Conservation (phyloP, 352 stramenopile genomes). For the Phytophthora megakarya region DNA sequence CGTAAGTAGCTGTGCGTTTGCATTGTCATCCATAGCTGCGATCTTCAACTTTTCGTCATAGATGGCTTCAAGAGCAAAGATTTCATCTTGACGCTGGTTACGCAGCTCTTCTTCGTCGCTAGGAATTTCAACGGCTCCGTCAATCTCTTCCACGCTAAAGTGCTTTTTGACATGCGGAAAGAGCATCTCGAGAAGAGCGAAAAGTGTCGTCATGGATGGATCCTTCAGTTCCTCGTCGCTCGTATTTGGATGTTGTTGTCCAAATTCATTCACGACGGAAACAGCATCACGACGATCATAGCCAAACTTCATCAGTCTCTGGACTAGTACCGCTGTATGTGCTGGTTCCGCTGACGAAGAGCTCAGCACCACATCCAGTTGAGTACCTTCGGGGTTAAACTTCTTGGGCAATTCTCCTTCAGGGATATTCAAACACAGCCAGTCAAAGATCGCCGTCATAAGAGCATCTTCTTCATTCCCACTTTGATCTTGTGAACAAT, state of each 20-base stretch:
- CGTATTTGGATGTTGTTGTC: slow-evolving; percentile 24
- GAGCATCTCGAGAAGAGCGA: slow-evolving; percentile 46
- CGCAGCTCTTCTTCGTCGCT: slow-evolving; percentile 50
- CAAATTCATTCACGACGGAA: slow-evolving; percentile 48
- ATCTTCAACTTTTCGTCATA: slow-evolving; percentile 75
- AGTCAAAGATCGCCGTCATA: slow-evolving; percentile 63
- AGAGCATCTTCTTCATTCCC: slow-evolving; percentile 31
- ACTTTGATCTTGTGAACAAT: slow-evolving; percentile 8
- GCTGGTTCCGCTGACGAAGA: slow-evolving; percentile 13
- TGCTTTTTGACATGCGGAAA: slow-evolving; percentile 51
- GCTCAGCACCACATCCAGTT: slow-evolving; percentile 83
- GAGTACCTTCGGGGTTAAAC: slow-evolving; percentile 90
- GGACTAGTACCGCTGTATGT: slow-evolving; percentile 52
- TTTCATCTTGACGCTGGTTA: slow-evolving; percentile 67
- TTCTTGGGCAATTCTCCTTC: slow-evolving; percentile 78
- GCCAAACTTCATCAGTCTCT: slow-evolving; percentile 80
- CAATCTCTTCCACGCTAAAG: slow-evolving; percentile 36
- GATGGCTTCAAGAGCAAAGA: slow-evolving; percentile 83
- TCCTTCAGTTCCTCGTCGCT: slow-evolving; percentile 40
- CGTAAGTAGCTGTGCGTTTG: slow-evolving; percentile 38
- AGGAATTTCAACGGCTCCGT: slow-evolving; percentile 12
- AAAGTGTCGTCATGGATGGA: slow-evolving; percentile 44
- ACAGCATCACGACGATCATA: slow-evolving; percentile 69
- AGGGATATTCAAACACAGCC: slow-evolving; percentile 80
- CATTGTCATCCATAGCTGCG: slow-evolving; percentile 26